Percentiles rank a stretch among this genome's conserved stretches.
These are phyloP conservation scores for Boletus rufocinnamomeus DNA, from an alignment of 768 basidiomycete species.

Conservation along the genomic window DNA sequence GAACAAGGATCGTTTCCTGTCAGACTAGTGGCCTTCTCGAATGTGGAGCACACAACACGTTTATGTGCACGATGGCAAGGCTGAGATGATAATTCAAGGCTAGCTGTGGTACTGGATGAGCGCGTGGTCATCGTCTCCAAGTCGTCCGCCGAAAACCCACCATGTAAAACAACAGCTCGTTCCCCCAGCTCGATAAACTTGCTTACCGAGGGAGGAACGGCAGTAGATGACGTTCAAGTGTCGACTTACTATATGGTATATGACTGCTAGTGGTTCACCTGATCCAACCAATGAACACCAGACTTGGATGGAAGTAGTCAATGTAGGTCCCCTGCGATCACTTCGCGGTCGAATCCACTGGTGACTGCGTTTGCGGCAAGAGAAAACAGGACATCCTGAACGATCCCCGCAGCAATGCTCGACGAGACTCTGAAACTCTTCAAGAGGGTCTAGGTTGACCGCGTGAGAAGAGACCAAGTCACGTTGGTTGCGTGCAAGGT, in stretches of 20 bases:
- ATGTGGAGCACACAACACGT: no score
- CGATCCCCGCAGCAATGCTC: no score
- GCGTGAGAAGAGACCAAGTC: no score
- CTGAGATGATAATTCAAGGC: background rate
- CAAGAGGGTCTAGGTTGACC: no score
- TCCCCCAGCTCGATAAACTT: background rate
- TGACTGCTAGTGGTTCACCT: background rate
- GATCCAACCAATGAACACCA: background rate
- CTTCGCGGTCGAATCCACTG: background rate
- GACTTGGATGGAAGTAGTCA: background rate
- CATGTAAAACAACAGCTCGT: background rate
- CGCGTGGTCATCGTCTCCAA: background rate
- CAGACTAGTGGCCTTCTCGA: no score
- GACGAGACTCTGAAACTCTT: no score
- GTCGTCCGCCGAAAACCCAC: background rate
- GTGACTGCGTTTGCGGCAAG: no score
- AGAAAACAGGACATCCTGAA: no score
- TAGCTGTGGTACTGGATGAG: background rate
- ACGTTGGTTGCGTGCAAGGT: no score
- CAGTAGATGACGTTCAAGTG: background rate
- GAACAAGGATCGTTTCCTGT: no score
- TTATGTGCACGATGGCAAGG: background rate
- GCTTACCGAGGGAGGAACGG: background rate
- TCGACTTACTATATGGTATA: background rate
- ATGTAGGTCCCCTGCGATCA: background rate